These are phyloP conservation scores for Ustilago crameri DNA, from an alignment of 1,284 basidiomycete genomes.

Conservation along the genomic window DNA sequence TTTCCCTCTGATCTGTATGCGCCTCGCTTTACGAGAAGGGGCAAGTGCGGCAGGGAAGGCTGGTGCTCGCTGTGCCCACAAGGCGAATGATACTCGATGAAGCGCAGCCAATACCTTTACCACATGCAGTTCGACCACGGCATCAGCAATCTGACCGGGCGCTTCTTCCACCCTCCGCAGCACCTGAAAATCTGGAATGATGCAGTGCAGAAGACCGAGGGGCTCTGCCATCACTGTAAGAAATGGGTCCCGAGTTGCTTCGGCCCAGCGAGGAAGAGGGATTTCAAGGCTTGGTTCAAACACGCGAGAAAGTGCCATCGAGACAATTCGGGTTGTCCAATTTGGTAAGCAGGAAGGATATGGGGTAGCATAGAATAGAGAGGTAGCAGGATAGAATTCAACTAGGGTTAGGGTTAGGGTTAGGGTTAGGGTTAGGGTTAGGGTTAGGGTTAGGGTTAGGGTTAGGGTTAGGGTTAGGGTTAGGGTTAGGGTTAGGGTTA, in stretches of 20 bases:
- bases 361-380: too few relatives aligned
- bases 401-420: too few relatives aligned
- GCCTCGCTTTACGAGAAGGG: conserved; percentile 18
- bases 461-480: too few relatives aligned
- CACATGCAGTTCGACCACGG: conserved; percentile 31
- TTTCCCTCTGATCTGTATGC: conserved; percentile 26
- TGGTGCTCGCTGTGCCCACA: conserved; percentile 23
- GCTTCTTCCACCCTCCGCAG: conserved; percentile 8
- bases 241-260: conserved; percentile 25
- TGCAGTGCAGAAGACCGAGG: conserved; percentile 16
- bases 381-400: too few relatives aligned
- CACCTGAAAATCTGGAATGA: conserved; percentile 20
- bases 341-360: too few relatives aligned
- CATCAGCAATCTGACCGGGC: conserved; percentile 12
- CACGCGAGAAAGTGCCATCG: conserved; percentile 23
- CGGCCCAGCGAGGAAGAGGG: conserved; percentile 15
- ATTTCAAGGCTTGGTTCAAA: conserved; percentile 27
- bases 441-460: too few relatives aligned
- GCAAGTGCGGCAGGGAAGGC: conserved; percentile 14
- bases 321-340: conserved; percentile 11
- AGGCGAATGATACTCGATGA: conserved; percentile 32
- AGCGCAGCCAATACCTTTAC: conserved; percentile 27
- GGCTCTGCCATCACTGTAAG: conserved; percentile 16
- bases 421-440: too few relatives aligned
- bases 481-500: too few relatives aligned